Evolutionary conservation across 192 early-diverging fungal genomes (phyloP), one percentile per base, ranked within the genome.

Genomic region (Coemansia aciculifera): DNA sequence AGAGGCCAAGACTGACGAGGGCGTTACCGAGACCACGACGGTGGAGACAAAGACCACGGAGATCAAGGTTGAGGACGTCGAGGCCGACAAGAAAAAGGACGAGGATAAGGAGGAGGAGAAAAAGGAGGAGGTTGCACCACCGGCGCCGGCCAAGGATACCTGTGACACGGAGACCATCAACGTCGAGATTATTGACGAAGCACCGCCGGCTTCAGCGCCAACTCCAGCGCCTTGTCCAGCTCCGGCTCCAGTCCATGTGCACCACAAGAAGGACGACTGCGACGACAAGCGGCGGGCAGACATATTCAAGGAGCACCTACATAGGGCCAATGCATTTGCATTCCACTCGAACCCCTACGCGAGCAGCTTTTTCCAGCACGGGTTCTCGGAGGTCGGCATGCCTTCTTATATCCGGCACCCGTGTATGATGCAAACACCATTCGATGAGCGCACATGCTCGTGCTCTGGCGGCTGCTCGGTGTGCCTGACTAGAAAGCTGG

Each of bases 321-420:
- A 46, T 3, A 36, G 15, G 3, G 68, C 68, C 13, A 73, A 73
- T 21, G 68, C 74, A 57, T 75, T 80, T 66, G 69, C 69, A n/a
- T 81, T 81, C 60, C 71, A 68, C 73, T 59, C 51, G 13, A 76
- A 73, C 38, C 79, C 79, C 1, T 81, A 81, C 59, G 38, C 70
- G 5, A 76, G 71, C 66, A 71, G 71, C 32, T 81, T 81, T 52
- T 76, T 81, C 49, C 65, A 73, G 64, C 73, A 64, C 34, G 79
- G 79, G 49, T 81, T 81, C 70, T 51, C 71, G 0, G 79, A 81
- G 63, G 42, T 66, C 21, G 74, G 71, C 17, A 81, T 81, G 71
- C 79, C 79, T 0, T 60, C 64, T 15, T 67, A 73, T 21, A 76
- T 81, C 46, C 42, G 64, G 21, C 63, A 59, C 12, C 79, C 79